Conservation (phyloP, 2,329 filamentous ascomycete species). For the Harringtonia aguacate region DNA sequence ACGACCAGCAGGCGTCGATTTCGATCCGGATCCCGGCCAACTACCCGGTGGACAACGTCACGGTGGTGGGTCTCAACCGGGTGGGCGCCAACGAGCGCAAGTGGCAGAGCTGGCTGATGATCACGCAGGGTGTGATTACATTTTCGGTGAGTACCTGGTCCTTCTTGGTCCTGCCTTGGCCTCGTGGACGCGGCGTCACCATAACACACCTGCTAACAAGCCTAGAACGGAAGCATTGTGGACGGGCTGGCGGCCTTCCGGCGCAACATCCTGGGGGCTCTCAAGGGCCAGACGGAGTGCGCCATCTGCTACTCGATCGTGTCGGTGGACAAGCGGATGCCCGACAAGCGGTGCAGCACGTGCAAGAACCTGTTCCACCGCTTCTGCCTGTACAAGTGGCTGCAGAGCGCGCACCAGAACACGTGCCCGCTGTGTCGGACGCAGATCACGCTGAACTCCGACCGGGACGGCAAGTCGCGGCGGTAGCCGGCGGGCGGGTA, state of each 20-base stretch:
- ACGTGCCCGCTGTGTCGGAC: constrained; percentile 91
- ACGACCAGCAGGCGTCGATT: constrained; percentile 77
- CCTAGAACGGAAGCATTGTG: constrained; percentile 67
- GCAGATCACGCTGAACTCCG: constrained; percentile 52
- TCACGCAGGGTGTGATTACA: constrained; percentile 83
- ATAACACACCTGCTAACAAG: background rate
- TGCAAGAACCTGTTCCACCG: constrained; percentile 93
- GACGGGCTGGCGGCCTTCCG: constrained; percentile 81
- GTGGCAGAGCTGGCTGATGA: constrained; percentile 85
- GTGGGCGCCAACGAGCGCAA: constrained; percentile 85
- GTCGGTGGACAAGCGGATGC: constrained; percentile 75
- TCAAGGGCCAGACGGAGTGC: constrained; percentile 91
- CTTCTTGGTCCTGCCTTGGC: background rate
- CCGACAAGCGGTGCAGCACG: constrained; percentile 82
- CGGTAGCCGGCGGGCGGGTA: background rate
- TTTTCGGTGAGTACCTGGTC: constrained; percentile 51
- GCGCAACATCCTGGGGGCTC: constrained; percentile 73
- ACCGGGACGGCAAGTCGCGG: background rate
- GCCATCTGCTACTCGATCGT: constrained; percentile 97
- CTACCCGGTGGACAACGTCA: constrained; percentile 73
- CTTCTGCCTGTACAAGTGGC: constrained; percentile 91
- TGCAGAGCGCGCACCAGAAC: constrained; percentile 83
- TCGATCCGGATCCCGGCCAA: constrained; percentile 68
- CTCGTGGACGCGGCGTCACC: background rate
- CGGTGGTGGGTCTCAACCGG: constrained; percentile 66